Evolutionary conservation across 148 eudicot species (phyloP).

Genomic region (Vaccinium macrocarpon): DNA sequence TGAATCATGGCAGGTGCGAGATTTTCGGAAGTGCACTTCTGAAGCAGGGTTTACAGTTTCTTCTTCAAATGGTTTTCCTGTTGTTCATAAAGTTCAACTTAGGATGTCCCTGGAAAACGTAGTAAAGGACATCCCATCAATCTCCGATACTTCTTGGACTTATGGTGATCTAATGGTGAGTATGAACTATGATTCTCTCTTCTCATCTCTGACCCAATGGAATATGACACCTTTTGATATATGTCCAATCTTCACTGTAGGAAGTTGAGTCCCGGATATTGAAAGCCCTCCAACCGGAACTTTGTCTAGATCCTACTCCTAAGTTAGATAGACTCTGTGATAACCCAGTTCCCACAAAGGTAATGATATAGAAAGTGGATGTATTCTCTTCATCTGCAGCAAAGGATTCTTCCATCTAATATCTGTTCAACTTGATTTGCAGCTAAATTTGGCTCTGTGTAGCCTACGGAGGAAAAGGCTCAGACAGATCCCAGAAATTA

Average conservation of each 20-base stretch:
- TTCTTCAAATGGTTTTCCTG: slow-evolving; percentile 46
- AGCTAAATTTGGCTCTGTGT: slow-evolving; percentile 66
- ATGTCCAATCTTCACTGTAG: slow-evolving; percentile 35
- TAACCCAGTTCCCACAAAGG: slow-evolving; percentile 49
- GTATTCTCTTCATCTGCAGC: slow-evolving; percentile 12
- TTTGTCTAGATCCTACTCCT: slow-evolving; percentile 83
- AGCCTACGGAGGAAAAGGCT: slow-evolving; percentile 63
- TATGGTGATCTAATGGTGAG: slow-evolving; percentile 98
- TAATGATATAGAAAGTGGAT: slow-evolving; percentile 24
- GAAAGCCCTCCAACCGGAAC: slow-evolving; percentile 83
- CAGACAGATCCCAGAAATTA: slow-evolving; percentile 59
- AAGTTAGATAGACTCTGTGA: slow-evolving; percentile 69
- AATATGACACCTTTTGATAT: not conserved
- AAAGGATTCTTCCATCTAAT: slow-evolving; percentile 17
- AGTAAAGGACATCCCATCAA: slow-evolving; percentile 85
- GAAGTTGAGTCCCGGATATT: slow-evolving; percentile 94
- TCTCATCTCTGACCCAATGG: not conserved
- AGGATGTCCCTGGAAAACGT: slow-evolving; percentile 92
- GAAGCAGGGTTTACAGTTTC: slow-evolving; percentile 42
- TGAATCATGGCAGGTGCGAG: slow-evolving; percentile 63
- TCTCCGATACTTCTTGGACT: slow-evolving; percentile 84
- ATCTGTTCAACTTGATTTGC: slow-evolving; percentile 29
- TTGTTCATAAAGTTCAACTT: slow-evolving; percentile 56
- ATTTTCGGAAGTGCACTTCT: slow-evolving; percentile 65
- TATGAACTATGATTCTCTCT: slow-evolving; percentile 21